Percentiles rank a stretch among this genome's conserved stretches.
Conservation (phyloP, 106 monocot genomes). For the Allium fistulosum region DNA sequence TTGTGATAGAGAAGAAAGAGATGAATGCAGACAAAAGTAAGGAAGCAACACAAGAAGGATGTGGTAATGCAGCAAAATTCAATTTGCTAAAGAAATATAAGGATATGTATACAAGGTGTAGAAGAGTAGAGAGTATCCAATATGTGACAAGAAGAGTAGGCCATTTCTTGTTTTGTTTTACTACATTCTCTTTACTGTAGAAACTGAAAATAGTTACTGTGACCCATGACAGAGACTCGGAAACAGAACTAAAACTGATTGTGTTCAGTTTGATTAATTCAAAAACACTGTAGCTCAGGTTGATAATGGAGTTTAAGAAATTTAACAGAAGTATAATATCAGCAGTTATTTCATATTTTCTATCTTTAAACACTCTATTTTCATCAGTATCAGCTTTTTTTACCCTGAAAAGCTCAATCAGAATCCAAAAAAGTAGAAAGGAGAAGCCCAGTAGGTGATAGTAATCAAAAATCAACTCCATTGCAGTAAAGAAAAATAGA, state of each 20-base stretch:
- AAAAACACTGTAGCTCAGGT: slow-evolving; percentile 28
- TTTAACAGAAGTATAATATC: slow-evolving; percentile 11
- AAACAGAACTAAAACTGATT: slow-evolving; percentile 11
- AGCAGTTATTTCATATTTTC: neutral
- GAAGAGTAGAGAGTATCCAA: slow-evolving; percentile 35
- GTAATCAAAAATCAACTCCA: slow-evolving; percentile 11
- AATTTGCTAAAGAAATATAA: slow-evolving; percentile 8
- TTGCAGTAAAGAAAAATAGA: neutral
- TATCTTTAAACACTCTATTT: neutral
- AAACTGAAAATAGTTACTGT: slow-evolving; percentile 19
- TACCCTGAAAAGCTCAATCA: slow-evolving; percentile 2
- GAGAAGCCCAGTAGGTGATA: slow-evolving; percentile 9
- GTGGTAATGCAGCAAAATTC: slow-evolving; percentile 3
- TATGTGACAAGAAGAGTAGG: slow-evolving; percentile 44
- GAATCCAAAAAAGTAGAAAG: slow-evolving; percentile 18
- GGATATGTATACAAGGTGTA: slow-evolving; percentile 13
- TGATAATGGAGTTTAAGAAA: slow-evolving; percentile 12
- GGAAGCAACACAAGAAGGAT: slow-evolving; percentile 15
- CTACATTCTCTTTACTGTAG: slow-evolving; percentile 18
- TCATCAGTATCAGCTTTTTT: slow-evolving; percentile 6
- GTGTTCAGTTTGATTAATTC: slow-evolving; percentile 4
- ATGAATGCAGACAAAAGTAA: slow-evolving; percentile 22
- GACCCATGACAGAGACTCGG: slow-evolving; percentile 26
- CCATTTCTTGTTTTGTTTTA: slow-evolving; percentile 20
- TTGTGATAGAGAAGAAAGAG: slow-evolving; percentile 12